phyloP scores from a whole-genome alignment of 2,329 filamentous ascomycete genomes.

The Furcasterigmium furcatum region DNA sequence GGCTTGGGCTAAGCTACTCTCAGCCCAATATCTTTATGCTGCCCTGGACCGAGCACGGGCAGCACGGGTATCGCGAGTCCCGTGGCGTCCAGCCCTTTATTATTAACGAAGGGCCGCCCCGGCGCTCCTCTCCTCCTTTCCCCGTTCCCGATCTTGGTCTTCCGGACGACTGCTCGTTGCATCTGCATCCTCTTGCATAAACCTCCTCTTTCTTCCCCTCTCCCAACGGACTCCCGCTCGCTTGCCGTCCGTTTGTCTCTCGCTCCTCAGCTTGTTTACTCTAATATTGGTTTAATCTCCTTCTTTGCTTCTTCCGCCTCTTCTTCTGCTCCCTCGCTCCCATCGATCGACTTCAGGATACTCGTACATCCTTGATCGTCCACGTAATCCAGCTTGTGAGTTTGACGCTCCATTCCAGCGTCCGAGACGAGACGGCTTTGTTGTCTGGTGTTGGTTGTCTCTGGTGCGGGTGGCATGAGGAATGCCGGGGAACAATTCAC shows the following conservation, averaged over 20 bases:
- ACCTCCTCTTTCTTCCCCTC: not conserved
- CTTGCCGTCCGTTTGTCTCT: not conserved
- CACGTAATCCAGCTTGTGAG: not conserved
- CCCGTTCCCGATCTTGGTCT: not conserved
- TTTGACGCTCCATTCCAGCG: not conserved
- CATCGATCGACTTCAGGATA: not conserved
- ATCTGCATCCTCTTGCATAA: not conserved
- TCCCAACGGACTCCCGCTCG: not conserved
- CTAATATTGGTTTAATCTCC: not conserved
- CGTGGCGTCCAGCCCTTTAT: not conserved
- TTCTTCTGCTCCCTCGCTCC: too few species aligned
- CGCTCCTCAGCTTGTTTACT: not conserved
- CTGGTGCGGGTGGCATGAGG: slow-evolving; percentile 1
- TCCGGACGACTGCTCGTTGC: not conserved
- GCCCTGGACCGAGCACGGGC: too few species aligned
- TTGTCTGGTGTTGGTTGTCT: not conserved
- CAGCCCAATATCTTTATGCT: slow-evolving; percentile 7
- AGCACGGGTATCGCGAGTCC: not conserved
- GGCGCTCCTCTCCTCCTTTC: not conserved
- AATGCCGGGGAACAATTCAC: slow-evolving; percentile 7
- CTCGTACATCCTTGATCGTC: not conserved
- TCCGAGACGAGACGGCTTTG: not conserved
- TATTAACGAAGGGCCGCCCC: not conserved
- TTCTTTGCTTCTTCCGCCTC: not conserved
- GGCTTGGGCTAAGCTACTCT: slow-evolving; percentile 4